Base-by-base conservation (phyloP, 495 filamentous ascomycete genomes). In the Trichoderma erinaceum region DNA sequence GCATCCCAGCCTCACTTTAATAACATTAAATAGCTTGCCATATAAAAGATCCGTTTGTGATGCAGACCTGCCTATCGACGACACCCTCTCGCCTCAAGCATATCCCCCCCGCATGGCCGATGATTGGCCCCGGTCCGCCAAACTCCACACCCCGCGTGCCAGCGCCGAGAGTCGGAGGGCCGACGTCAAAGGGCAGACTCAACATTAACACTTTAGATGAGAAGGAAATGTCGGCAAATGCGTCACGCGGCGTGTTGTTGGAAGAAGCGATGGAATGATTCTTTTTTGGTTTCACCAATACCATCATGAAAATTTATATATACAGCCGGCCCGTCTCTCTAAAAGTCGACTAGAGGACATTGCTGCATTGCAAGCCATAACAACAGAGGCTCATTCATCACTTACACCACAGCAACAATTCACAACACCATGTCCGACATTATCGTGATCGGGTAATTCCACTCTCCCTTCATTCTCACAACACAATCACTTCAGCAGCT, bases 361-460 rank as follows among this genome's bases (percentile, higher is more conserved):
- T 7, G 7, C 4, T 48, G 44, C 15, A 16, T 48, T 48, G 44
- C 44, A 48, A 48, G 44, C 15, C 5, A 7, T 38, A 38, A 7
- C 35, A 0, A 5, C 35, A 38, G 5, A 38, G 7, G 8, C 35
- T 38, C n/a, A 23, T 52, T 23, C 16, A 6, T 21, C 8, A 23
- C 48, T 21, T 52, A n/a, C 21, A 52, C 48, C 48, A 5, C 48
- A n/a, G 21, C 10, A n/a, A 21, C 48, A 52, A 21, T 23, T 52
- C n/a, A 52, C 56, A 61, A 61, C 56, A 61, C 56, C 56, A 61
- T 61, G 56, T 29, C 56, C 7, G 56, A 61, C 56, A 61, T 66
- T 41, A 13, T 66, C 5, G 64, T 66, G 1, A 66, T 66, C 64
- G 64, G 64, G 64, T 66, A 46, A 66, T 41, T 48, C 4, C 16